Base-by-base conservation (phyloP, 2,329 filamentous ascomycete species). In the Paracorniculantispora psalliotae region DNA sequence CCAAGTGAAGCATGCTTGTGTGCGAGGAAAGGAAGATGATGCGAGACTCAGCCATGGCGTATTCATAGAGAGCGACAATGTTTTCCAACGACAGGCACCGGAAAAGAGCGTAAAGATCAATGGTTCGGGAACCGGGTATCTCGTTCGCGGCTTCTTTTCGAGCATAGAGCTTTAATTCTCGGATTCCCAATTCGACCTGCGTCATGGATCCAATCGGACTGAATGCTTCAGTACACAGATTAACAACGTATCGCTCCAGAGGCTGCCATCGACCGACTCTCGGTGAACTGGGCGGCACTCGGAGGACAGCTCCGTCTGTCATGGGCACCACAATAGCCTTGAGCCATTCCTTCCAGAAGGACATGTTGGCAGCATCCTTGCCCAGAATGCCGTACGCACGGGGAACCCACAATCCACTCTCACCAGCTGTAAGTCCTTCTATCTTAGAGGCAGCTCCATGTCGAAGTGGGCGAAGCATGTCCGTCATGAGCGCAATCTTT, bases 331-430 rank as follows among this genome's bases (percentile, higher is more conserved):
- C 80, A 10, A 97, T 83, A 7, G 93, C 92, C 73, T 91, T 89
- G 50, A 99, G 82, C 94, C 94, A 99, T 72, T 99, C 94, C 73
- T 97, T 97, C 92, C 93, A 99, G 75, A 99, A 97, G 33, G 86
- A 85, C 63, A 92, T 92, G 75, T 96, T 83, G 61, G 86, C 88
- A 13, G 81, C 81, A 70, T 99, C 94, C 62, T 90, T 84, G 35
- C 94, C 94, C 62, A 99, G 80, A 62, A 99, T 88, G 60, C 94
- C 94, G 69, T 96, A 99, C 1, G 93, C 92, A 63, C 94, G 84
- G 19, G 94, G 94, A 53, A 91, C 92, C 94, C 94, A 99, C 61
- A 97, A 86, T 2, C 93, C 94, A 56, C 91, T 97, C 71, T 97
- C 94, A 46, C 93, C 92, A 64, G 96, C 91, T 0, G 93, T 97